These are phyloP conservation scores for Neurospora sp. DNA, from an alignment of 495 filamentous ascomycete genomes.

Conservation along the genomic window DNA sequence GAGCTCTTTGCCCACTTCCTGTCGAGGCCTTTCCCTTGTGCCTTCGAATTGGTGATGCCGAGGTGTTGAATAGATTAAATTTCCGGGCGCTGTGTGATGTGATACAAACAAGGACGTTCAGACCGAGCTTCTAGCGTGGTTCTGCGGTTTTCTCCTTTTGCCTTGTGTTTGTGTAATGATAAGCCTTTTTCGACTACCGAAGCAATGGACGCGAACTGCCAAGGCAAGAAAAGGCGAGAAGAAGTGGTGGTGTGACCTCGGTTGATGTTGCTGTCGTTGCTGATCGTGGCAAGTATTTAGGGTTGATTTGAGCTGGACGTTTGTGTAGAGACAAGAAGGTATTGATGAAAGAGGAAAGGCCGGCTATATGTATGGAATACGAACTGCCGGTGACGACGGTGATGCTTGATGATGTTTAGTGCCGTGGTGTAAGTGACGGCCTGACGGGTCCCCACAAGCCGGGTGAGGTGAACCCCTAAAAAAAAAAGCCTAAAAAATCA, in stretches of 20 bases:
- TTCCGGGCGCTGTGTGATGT: not conserved
- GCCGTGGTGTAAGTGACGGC: not conserved
- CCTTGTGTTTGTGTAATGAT: not conserved
- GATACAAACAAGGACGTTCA: not conserved
- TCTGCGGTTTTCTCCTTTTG: not conserved
- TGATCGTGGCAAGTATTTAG: not conserved
- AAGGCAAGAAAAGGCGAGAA: not conserved
- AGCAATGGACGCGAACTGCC: not conserved
- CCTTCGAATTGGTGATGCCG: not conserved
- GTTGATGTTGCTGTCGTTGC: not conserved
- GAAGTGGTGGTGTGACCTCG: not conserved
- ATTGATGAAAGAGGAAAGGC: not conserved
- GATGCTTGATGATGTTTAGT: not conserved
- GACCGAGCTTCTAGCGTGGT: not conserved
- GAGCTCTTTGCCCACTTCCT: not conserved
- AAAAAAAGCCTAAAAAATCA: not conserved
- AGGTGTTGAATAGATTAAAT: not conserved
- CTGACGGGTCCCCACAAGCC: not conserved
- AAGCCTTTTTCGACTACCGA: not conserved
- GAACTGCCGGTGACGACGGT: not conserved
- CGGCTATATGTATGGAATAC: not conserved
- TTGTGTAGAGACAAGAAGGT: not conserved
- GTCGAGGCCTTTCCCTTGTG: not conserved
- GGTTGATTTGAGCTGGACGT: not conserved
- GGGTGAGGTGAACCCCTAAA: not conserved